Evolutionary conservation across 1,284 basidiomycete species (phyloP).

Genomic region (Leccinum subatratum): DNA sequence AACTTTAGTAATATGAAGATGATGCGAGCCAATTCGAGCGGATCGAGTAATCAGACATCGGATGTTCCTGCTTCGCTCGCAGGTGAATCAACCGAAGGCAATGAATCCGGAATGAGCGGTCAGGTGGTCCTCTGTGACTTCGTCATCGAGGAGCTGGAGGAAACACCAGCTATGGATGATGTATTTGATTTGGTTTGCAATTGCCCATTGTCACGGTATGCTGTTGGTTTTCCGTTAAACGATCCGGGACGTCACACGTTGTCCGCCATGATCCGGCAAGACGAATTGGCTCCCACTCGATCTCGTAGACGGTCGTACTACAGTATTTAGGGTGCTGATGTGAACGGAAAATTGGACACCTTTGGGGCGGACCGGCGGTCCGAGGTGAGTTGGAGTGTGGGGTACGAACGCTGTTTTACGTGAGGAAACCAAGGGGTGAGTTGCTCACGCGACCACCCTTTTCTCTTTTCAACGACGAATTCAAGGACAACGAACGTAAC

Average conservation of each 20-base stretch:
- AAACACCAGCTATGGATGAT: slow-evolving; percentile 11
- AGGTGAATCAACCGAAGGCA: slow-evolving; percentile 13
- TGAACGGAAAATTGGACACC: slow-evolving; percentile 40
- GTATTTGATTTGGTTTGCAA: slow-evolving; percentile 33
- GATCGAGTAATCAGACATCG: slow-evolving; percentile 16
- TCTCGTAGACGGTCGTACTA: slow-evolving; percentile 50
- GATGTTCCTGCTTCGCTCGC: slow-evolving; percentile 5
- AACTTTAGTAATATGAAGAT: slow-evolving; percentile 35
- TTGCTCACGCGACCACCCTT: too few relatives aligned
- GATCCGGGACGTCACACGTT: slow-evolving; percentile 50
- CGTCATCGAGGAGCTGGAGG: slow-evolving; percentile 26
- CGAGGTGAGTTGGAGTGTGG: too few relatives aligned
- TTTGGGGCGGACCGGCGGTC: neutral
- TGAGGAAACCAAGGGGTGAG: too few relatives aligned
- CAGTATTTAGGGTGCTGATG: slow-evolving; percentile 38
- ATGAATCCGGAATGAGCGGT: slow-evolving; percentile 15
- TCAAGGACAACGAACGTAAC: neutral
- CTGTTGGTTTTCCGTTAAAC: slow-evolving; percentile 14
- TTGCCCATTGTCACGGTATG: slow-evolving; percentile 5
- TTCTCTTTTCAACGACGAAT: neutral
- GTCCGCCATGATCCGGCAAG: slow-evolving; percentile 62
- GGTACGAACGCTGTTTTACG: too few relatives aligned
- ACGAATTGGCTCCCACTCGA: slow-evolving; percentile 55
- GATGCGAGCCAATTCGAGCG: slow-evolving; percentile 23
- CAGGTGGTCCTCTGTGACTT: slow-evolving; percentile 22